phyloP scores from a whole-genome alignment of 2,329 filamentous ascomycete genomes.

The Ophiostoma populinum region DNA sequence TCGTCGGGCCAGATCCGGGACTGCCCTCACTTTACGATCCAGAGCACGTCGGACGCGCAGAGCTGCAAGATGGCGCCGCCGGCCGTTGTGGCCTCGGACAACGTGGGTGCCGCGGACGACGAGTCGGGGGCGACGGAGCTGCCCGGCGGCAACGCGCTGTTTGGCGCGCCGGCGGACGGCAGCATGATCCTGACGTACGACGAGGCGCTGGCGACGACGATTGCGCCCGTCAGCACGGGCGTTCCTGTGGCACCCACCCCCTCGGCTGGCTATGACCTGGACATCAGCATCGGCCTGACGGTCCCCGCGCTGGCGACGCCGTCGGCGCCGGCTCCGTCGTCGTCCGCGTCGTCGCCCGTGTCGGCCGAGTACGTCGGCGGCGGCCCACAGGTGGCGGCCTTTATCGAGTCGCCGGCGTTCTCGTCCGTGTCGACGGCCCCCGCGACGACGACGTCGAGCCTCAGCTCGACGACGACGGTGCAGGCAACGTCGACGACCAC shows the following conservation, averaged over 20 bases:
- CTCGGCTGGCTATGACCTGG: constrained; percentile 7
- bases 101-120: constrained; percentile 24
- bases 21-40: constrained; percentile 59
- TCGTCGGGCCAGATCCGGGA: constrained; percentile 49
- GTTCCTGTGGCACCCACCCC: constrained; percentile 1
- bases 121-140: constrained; percentile 32
- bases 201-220: constrained; percentile 5
- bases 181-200: constrained; percentile 8
- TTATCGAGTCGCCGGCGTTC: too few relatives aligned
- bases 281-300: background rate
- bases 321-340: background rate
- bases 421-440: constrained; percentile 5
- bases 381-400: too few relatives aligned
- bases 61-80: constrained; percentile 49
- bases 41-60: constrained; percentile 33
- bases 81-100: constrained; percentile 34
- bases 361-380: too few relatives aligned
- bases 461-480: background rate
- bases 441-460: background rate
- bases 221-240: constrained; percentile 5
- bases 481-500: background rate
- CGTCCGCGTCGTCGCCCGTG: background rate
- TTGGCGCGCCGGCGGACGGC: constrained; percentile 5
- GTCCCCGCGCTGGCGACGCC: background rate
- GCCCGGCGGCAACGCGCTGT: constrained; percentile 44